Evolutionary conservation across 2,329 filamentous ascomycete species (phyloP).

Genomic region (Ophiostoma sp.): DNA sequence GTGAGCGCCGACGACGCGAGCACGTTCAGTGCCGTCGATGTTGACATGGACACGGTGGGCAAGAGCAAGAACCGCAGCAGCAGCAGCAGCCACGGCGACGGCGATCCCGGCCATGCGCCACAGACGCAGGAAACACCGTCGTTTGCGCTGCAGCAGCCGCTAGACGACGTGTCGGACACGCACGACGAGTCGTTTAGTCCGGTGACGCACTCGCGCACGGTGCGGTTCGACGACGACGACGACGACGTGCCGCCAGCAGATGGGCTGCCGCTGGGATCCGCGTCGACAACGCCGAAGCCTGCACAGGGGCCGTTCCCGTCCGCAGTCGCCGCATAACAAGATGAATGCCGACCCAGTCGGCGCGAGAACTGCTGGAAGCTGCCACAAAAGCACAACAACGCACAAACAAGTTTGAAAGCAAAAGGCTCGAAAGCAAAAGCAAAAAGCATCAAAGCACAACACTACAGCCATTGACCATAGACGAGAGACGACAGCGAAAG

Average conservation of each 20-base stretch:
- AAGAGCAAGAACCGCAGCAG: neutral
- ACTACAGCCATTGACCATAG: no score
- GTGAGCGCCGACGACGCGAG: conserved; percentile 16
- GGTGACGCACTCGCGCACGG: conserved; percentile 9
- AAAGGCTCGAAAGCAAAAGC: neutral
- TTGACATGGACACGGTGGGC: conserved; percentile 14
- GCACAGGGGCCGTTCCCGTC: neutral
- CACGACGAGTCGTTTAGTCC: conserved; percentile 15
- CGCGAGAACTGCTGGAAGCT: neutral
- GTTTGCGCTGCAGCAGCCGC: neutral
- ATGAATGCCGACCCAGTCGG: conserved; percentile 13
- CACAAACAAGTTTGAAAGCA: neutral
- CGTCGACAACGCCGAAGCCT: conserved; percentile 1
- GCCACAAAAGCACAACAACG: no score
- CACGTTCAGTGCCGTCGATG: conserved; percentile 18
- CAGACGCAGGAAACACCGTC: neutral
- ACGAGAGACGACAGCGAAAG: no score
- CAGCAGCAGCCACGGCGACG: neutral
- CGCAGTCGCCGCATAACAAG: neutral
- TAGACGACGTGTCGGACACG: conserved; percentile 1
- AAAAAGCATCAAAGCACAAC: neutral
- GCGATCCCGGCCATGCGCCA: neutral
- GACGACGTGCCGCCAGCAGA: conserved; percentile 9
- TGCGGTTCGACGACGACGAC: conserved; percentile 15
- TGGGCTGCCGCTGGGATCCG: neutral